Base-by-base conservation (phyloP, 805 yeast species). In the Geotrichum ghanense region DNA sequence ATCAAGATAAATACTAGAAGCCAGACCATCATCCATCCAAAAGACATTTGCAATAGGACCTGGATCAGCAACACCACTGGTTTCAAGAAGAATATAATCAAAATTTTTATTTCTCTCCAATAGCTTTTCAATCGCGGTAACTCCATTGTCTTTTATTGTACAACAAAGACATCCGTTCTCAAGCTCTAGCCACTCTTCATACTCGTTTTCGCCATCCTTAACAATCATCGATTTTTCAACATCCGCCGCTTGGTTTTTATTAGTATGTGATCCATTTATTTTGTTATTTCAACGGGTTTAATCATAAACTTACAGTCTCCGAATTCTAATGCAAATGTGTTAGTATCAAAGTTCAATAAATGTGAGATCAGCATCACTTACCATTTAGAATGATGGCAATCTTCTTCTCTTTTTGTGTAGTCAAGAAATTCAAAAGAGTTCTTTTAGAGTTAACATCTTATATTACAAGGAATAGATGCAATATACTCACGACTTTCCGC, bases 111-210 rank as follows among this genome's bases (percentile, higher is more conserved):
- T 74, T 45, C 79, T 74, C 24, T 78, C 81, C 50, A 90, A 79
- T 54, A 92, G 73, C 48, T 85, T 76, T 62, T 92, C 98, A 46
- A 92, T 88, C 0, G 98, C 98, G 39, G 83, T 73, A 1, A 92
- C 97, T 3, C 98, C 98, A 47, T 81, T 83, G 61, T 89, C 97
- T 60, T 87, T 88, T 26, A 94, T 95, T 0, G 97, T 85, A 59
- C 98, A 92, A 61, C 98, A 92, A 35, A 92, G 70, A 63, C 98
- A 92, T 1, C 98, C 98, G 59, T 92, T 92, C 1, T 96, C 97
- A 26, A 92, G 68, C 61, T 92, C 98, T 2, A 92, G 70, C 98
- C 98, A 92, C 58, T 92, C 97, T 56, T 88, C 85, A 45, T 84
- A 81, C 2, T 78, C 67, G 2, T 71, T 66, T 6, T 69, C 70